A percentile compares a stretch with the other conserved stretches of the same genome.
phyloP scores from a whole-genome alignment of 192 early-diverging fungal genomes.

The Backusella liffmaniae region DNA sequence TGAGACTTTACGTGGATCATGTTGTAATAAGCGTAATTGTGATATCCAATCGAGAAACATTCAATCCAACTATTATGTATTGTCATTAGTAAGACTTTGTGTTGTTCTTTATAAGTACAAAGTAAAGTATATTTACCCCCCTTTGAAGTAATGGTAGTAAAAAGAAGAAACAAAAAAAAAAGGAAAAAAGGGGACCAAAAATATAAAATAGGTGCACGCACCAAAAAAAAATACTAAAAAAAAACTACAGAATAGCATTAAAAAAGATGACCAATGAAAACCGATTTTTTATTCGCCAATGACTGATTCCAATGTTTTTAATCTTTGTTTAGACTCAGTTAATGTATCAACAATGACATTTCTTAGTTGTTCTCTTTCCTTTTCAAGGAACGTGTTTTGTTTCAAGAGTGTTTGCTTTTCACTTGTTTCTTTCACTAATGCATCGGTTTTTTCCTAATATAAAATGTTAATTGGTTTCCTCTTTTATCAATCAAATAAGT shows the following conservation, averaged over 20 bases:
- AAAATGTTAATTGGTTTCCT: not conserved
- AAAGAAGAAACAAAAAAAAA: not conserved
- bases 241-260: not conserved
- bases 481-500: not conserved
- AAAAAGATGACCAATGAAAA: not conserved
- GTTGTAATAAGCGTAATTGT: conserved; percentile 65
- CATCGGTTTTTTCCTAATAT: not conserved
- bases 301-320: not conserved
- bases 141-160: not conserved
- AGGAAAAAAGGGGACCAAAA: not conserved
- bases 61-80: not conserved
- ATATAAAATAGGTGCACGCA: not conserved
- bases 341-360: conserved; percentile 2
- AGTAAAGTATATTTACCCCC: not conserved
- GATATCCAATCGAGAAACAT: conserved; percentile 82
- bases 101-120: not conserved
- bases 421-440: not conserved
- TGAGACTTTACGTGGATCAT: conserved; percentile 59
- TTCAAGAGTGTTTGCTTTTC: not conserved
- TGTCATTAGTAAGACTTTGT: not conserved
- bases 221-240: not conserved
- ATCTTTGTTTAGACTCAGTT: not conserved
- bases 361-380: not conserved
- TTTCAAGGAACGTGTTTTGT: not conserved
- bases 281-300: not conserved